Base-by-base conservation (phyloP, 805 yeast genomes). In the Candida railenensis region DNA sequence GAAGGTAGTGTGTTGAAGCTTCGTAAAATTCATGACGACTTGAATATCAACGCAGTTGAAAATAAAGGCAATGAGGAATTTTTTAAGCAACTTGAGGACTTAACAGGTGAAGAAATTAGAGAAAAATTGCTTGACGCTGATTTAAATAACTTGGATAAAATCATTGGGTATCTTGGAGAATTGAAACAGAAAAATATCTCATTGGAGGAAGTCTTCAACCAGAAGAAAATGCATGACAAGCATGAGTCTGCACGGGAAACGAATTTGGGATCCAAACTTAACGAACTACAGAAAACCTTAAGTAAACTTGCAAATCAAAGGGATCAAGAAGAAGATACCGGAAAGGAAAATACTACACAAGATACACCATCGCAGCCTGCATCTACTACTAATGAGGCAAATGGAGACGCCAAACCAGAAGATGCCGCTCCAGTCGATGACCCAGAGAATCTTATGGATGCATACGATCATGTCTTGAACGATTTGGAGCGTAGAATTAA, bases 1-100 rank as follows among this genome's bases (percentile, higher is more conserved):
- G 78, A 74, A 57, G 78, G 77, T 4, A 65, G 71, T 12, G 61
- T 66, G 5, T 59, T 71, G 62, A 73, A 66, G 53, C 54, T 71
- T 34, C 57, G 59, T 53, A 61, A 57, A 47, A 54, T 67, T 21
- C 59, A 55, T 21, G 62, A 59, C 39, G 40, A 46, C 2, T 32
- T 45, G 30, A 43, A 12, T 15, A 25, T 5, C 11, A 22, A 36
- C 22, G 21, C 8, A 18, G 9, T 20, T 9, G 4, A 12, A 12
- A 25, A 46, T 49, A 37, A 46, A 44, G 33, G 22, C 21, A 44
- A 46, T 15, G 44, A 41, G 15, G 46, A 46, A 2, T 42, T 42
- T 22, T 18, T 11, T 30, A 50, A 50, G 14, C 39, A 47, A 5
- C 54, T 58, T 28, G 48, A 48, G 2, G 50, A 53, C 2, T 46